These are phyloP conservation scores for Cercospora canescens DNA, from an alignment of 2,329 filamentous ascomycete species.

Conservation along the genomic window DNA sequence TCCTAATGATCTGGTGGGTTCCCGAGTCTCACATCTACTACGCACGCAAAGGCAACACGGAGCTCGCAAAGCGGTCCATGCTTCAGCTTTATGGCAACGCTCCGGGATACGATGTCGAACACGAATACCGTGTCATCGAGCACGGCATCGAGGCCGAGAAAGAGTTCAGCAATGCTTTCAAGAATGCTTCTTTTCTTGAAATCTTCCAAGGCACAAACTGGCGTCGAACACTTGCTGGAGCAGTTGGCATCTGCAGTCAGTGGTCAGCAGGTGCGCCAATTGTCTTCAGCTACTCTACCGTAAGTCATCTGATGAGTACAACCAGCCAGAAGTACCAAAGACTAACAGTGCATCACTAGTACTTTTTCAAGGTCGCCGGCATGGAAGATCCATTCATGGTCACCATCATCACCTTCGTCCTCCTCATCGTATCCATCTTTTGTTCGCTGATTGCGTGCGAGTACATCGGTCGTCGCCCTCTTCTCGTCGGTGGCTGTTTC, in stretches of 20 bases:
- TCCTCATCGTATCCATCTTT: constrained; percentile 38
- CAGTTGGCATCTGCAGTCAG: constrained; percentile 22
- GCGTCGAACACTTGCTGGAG: constrained; percentile 22
- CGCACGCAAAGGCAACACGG: constrained; percentile 17
- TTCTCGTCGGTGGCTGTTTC: constrained; percentile 18
- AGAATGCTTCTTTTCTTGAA: constrained; percentile 17
- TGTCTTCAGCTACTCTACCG: constrained; percentile 22
- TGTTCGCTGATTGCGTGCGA: constrained; percentile 20
- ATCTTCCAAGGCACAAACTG: constrained; percentile 22
- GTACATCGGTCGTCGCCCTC: constrained; percentile 18
- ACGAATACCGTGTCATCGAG: constrained; percentile 21
- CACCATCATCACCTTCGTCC: constrained; percentile 37
- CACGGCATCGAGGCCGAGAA: constrained; percentile 21
- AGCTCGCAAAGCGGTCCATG: constrained; percentile 18
- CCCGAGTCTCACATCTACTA: constrained; percentile 20
- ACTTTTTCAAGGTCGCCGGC: constrained; percentile 23
- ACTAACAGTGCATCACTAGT: constrained; percentile 2
- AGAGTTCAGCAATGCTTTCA: constrained; percentile 7
- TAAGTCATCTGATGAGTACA: no score
- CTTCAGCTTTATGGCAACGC: constrained; percentile 17
- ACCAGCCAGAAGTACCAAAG: no score
- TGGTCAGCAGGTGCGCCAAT: constrained; percentile 23
- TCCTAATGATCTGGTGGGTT: constrained; percentile 19
- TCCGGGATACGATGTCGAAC: constrained; percentile 18
- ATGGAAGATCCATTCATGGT: constrained; percentile 21